Evolutionary conservation across 2,329 filamentous ascomycete genomes (phyloP).

Genomic region (Pseudogymnoascus sp.): DNA sequence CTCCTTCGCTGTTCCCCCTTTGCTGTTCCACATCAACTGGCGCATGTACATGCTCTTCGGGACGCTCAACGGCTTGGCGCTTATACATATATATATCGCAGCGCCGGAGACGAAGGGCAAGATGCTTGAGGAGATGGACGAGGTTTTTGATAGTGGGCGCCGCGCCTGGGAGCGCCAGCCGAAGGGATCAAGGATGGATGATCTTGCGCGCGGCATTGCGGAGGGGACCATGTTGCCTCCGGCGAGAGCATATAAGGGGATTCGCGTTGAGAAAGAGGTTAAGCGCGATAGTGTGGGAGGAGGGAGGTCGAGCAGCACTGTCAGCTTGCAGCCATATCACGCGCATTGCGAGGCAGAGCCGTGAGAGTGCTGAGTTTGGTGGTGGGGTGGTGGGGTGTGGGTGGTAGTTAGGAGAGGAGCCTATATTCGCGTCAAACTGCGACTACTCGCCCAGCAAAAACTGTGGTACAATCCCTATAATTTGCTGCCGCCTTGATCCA

Average conservation of each 20-base stretch:
- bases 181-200: conserved; percentile 41
- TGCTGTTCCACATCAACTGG: conserved; percentile 51
- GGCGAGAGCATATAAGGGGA: neutral
- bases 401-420: neutral
- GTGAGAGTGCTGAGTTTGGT: neutral
- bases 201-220: conserved; percentile 44
- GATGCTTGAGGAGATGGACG: conserved; percentile 71
- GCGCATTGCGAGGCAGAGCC: neutral
- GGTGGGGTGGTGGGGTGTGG: neutral
- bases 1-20: conserved; percentile 46
- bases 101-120: conserved; percentile 66
- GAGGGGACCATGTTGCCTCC: conserved; percentile 33
- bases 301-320: neutral
- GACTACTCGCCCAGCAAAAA: neutral
- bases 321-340: neutral
- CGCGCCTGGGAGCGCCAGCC: conserved; percentile 50
- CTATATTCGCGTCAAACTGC: neutral
- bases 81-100: conserved; percentile 60
- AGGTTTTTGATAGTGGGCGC: conserved; percentile 58
- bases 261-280: neutral
- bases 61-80: conserved; percentile 62
- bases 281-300: neutral
- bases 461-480: neutral
- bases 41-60: conserved; percentile 71
- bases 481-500: neutral